A percentile compares a stretch with the other conserved stretches of the same genome.
Evolutionary conservation across 2,329 filamentous ascomycete species (phyloP).

Genomic region (Calonectria pauciramosa): DNA sequence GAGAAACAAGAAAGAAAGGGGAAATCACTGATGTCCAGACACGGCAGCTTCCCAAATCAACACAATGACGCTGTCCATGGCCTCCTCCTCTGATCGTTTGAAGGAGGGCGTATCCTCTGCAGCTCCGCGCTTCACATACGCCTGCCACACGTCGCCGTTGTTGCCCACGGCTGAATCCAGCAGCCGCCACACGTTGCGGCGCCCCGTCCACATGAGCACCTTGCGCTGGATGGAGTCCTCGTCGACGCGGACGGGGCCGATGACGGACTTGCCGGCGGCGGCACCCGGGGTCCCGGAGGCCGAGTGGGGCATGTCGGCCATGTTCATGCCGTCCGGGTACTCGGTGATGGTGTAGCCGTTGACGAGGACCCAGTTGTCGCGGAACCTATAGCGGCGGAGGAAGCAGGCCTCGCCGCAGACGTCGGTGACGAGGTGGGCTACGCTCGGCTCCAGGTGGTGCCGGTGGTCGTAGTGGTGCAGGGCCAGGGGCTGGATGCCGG

Average conservation of each 20-base stretch:
- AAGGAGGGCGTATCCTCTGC: conserved; percentile 28
- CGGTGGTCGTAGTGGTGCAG: conserved; percentile 56
- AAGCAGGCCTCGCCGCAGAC: conserved; percentile 62
- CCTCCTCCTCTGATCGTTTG: conserved; percentile 37
- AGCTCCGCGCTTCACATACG: conserved; percentile 55
- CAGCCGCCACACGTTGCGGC: conserved; percentile 56
- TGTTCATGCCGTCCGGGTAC: conserved; percentile 55
- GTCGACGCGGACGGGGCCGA: conserved; percentile 51
- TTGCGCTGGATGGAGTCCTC: conserved; percentile 46
- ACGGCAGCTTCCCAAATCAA: conserved; percentile 44
- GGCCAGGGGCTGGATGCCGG: conserved; percentile 56
- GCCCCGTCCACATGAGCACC: conserved; percentile 53
- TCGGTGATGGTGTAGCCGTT: conserved; percentile 62
- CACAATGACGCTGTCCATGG: conserved; percentile 44
- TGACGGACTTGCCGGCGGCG: conserved; percentile 34
- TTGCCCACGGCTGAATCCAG: conserved; percentile 54
- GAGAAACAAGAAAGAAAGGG: not conserved
- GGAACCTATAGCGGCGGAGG: conserved; percentile 61
- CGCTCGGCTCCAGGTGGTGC: conserved; percentile 55
- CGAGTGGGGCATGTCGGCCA: conserved; percentile 37
- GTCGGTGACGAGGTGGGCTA: conserved; percentile 57
- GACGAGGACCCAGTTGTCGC: conserved; percentile 62
- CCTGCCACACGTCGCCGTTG: conserved; percentile 60
- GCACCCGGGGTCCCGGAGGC: conserved; percentile 17
- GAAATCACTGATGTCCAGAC: conserved; percentile 16